Base-by-base conservation (phyloP, 805 yeast species). In the Candida manassasensis region DNA sequence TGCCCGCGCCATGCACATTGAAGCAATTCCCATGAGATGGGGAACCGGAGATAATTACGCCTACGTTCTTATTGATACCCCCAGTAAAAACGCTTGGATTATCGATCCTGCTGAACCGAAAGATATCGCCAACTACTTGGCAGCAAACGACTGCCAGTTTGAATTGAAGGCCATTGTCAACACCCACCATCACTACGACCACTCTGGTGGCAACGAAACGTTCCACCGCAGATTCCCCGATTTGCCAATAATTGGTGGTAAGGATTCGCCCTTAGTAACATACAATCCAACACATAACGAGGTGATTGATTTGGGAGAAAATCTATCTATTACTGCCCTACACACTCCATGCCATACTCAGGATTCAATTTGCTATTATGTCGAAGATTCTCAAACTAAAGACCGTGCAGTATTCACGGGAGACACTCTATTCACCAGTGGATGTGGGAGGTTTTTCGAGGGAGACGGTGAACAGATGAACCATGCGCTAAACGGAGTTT, bases 271-370 rank as follows among this genome's bases (percentile, higher is more conserved):
- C 1, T 57, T 68, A 17, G 94, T 90, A 13, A 69, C 82, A 0
- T 65, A 71, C 38, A 78, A 88, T 3, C 95, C 96, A 2, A 59
- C 68, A 0, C 79, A 87, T 53, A 62, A 70, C 10, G 84, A 79
- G 42, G 61, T 66, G 13, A 66, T 84, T 40, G 68, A 71, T 40
- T 61, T 88, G 39, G 96, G 96, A 3, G 63, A 69, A 27, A 57
- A 71, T 42, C 53, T 90, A 34, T 69, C 75, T 12, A 74, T 89
- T 34, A 78, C 81, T 2, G 94, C 96, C 1, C 67, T 90, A 26
- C 90, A 90, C 59, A 93, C 99, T 0, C 98, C 99, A 3, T 93
- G 99, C 55, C 99, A 93, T 58, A 93, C 99, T 0, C 93, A 84
- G 59, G 99, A 93, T 60, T 86, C 96, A 3, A 84, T 93, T 41